Evolutionary conservation across 1,284 basidiomycete genomes (phyloP), one percentile per base, ranked within the genome.

Genomic region (Apiotrichum siamense): DNA sequence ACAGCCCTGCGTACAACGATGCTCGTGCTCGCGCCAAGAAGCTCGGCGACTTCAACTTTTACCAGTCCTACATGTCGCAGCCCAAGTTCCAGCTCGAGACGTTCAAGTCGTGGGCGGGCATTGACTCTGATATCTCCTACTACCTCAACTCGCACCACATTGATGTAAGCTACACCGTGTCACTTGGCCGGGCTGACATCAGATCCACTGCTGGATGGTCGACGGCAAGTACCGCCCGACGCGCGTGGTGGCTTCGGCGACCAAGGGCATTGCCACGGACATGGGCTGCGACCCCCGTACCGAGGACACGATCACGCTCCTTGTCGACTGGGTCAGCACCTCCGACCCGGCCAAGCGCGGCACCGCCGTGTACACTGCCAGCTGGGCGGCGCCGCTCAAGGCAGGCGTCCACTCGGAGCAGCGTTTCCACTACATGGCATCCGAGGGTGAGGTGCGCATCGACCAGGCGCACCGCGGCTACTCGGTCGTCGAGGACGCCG

Each of bases 111-210:
- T 94, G 91, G 91, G 91, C 90, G 9, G 91, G 91, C 21, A 87
- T 85, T 72, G 90, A 93, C 68, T 88, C 86, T 24, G 90, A 93
- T 64, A 92, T 92, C 57, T 65, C 65, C 58, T 94, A 93, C 75
- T 94, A 96, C 72, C 83, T 94, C 59, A 93, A 90, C 57, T 91
- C 88, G 27, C 91, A 93, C 72, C 90, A 94, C 74, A 87, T 93
- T 51, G 73, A 74, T 44, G 64, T 75, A 38, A 67, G 69, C 55
- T 35, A 7, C 7, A 7, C 10, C 7, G 20, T 17, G 38, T 32
- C 33, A 12, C 33, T 48, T 24, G n/a, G 42, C 20, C 20, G 6
- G 87, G 60, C 52, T 47, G 40, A 61, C 36, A 18, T 13, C 48
- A 70, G 65, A 88, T 91, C 63, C 88, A 87, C 75, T 86, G 84